Evolutionary conservation across 1,284 basidiomycete species (phyloP), one percentile per base, ranked within the genome.

Genomic region (Ceratobasidium sp.): DNA sequence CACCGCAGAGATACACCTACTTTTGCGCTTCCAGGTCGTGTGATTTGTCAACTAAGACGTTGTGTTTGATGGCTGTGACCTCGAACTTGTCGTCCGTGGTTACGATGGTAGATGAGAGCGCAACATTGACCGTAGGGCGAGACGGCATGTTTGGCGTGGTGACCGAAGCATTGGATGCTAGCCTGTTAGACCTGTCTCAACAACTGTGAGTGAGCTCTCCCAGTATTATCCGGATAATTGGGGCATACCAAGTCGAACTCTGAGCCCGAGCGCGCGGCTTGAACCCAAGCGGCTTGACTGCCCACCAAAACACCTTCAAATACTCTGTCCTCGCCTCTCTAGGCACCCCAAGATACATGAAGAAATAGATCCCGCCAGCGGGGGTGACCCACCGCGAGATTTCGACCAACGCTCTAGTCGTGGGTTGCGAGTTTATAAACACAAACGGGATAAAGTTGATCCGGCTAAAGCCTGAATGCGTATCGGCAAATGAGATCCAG

Each of bases 331-430:
- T 38, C 12, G 71, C 52, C 52, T 79, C 79, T 6, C 55, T 66
- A 0, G 77, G 38, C 30, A 79, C 30, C 3, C 79, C 79, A n/a
- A 79, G 76, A 70, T 64, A 79, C 20, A 68, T 10, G 41, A 79
- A 79, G 66, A 79, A 79, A 5, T 78, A 55, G 59, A 79, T 57
- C 3, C 44, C 59, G 35, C 66, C 33, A 1, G 50, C 54, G 3
- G 77, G 77, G 16, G 74, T 16, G 16, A 41, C 27, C 65, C 67
- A 79, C 16, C 78, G 67, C 10, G 20, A 74, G 27, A 79, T 16
- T 16, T 60, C 52, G 20, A 79, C 18, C 46, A 62, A 23, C 44
- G 41, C n/a, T 14, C 64, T 46, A 46, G 27, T 59, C 18, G 23
- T 23, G 3, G 55, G 10, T 30, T 33, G n/a, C n/a, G n/a, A n/a